Evolutionary conservation across 2,329 filamentous ascomycete species (phyloP).

Genomic region (Fusarium sp.): DNA sequence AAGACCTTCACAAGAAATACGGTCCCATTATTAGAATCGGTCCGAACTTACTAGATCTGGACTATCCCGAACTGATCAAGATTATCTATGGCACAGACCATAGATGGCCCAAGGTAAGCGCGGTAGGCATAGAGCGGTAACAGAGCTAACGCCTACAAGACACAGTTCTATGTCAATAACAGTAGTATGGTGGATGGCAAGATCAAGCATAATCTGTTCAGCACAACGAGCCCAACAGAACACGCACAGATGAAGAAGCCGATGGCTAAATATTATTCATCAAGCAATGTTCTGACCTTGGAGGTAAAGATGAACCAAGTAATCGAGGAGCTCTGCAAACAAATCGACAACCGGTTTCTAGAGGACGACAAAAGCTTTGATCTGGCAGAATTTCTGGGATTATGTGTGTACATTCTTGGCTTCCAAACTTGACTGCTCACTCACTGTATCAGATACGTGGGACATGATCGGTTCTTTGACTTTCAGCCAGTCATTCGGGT

Average conservation of each 20-base stretch:
- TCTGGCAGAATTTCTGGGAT: conserved; percentile 14
- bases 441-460: conserved; percentile 40
- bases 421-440: no score
- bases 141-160: not conserved
- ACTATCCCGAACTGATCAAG: conserved; percentile 49
- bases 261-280: conserved; percentile 43
- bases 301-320: conserved; percentile 43
- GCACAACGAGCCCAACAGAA: conserved; percentile 31
- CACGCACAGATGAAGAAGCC: conserved; percentile 40
- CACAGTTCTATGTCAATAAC: conserved; percentile 40
- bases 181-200: conserved; percentile 39
- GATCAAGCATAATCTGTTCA: conserved; percentile 41
- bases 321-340: conserved; percentile 34
- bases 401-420: not conserved
- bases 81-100: conserved; percentile 49
- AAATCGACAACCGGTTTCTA: conserved; percentile 17
- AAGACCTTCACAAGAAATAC: conserved; percentile 50
- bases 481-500: conserved; percentile 54
- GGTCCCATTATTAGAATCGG: conserved; percentile 53
- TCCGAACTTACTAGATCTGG: conserved; percentile 51
- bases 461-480: conserved; percentile 55
- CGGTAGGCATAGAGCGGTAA: no score
- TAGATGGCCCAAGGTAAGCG: conserved; percentile 45
- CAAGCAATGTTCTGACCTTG: conserved; percentile 24
- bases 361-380: not conserved